Percentiles rank a stretch among this genome's conserved stretches.
Conservation (phyloP, 768 basidiomycete genomes). For the Mycena indigotica region DNA sequence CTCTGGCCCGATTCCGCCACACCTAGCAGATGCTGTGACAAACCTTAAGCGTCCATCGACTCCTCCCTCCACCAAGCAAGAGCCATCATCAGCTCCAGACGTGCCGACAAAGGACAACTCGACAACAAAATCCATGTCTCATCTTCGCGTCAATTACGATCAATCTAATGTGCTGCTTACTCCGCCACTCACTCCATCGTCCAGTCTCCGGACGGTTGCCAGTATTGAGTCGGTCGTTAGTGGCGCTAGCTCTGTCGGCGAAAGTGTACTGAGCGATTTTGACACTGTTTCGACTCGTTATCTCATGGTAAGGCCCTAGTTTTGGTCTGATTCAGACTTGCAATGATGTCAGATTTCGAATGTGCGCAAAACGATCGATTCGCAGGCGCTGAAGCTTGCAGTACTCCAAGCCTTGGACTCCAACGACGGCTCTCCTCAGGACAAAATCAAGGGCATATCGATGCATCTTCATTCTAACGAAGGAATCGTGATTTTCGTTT, state of each 20-base stretch:
- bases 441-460: conserved; percentile 57
- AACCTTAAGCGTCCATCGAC: conserved; percentile 36
- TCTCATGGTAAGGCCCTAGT: conserved; percentile 33
- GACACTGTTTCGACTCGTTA: conserved; percentile 38
- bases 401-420: conserved; percentile 15
- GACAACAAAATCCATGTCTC: conserved; percentile 17
- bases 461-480: conserved; percentile 51
- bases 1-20: conserved; percentile 44
- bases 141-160: conserved; percentile 39
- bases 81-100: conserved; percentile 7
- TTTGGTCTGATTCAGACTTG: neutral
- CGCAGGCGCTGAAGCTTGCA: conserved; percentile 24
- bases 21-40: conserved; percentile 31
- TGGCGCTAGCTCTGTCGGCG: conserved; percentile 26
- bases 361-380: conserved; percentile 32
- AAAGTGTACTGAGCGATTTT: conserved; percentile 22
- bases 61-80: conserved; percentile 30
- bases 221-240: conserved; percentile 35
- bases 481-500: conserved; percentile 59
- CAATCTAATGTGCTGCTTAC: conserved; percentile 50
- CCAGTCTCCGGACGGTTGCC: conserved; percentile 44
- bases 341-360: conserved; percentile 35
- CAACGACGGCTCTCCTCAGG: conserved; percentile 3
- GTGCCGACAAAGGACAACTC: neutral
- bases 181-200: conserved; percentile 72